Percentiles rank a stretch among this genome's conserved stretches.
These are phyloP conservation scores for Polyporus arcularius DNA, from an alignment of 768 basidiomycete genomes.

Conservation along the genomic window DNA sequence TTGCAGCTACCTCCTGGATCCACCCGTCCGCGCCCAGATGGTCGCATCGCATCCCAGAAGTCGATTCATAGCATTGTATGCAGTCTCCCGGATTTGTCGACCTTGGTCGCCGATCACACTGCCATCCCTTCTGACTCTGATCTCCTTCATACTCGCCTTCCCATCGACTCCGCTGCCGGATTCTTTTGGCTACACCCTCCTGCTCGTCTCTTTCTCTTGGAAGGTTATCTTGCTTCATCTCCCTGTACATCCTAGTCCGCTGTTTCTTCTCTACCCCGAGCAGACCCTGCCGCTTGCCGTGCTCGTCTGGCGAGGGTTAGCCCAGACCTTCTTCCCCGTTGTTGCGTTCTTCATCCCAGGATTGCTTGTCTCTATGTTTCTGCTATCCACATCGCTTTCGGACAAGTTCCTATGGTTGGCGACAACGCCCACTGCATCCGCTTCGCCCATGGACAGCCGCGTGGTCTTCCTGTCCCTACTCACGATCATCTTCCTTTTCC, in stretches of 20 bases:
- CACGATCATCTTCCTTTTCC: constrained; percentile 35
- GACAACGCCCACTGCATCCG: constrained; percentile 17
- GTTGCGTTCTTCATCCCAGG: constrained; percentile 51
- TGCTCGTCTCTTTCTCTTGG: constrained; percentile 43
- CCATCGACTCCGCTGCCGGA: constrained; percentile 45
- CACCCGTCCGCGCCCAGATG: background rate
- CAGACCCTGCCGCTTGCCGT: constrained; percentile 46
- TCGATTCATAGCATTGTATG: constrained; percentile 26
- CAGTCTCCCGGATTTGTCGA: constrained; percentile 38
- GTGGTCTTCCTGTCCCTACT: constrained; percentile 42
- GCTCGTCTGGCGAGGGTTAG: constrained; percentile 42
- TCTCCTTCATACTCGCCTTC: constrained; percentile 43
- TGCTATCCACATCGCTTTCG: constrained; percentile 50
- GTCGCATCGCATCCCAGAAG: background rate
- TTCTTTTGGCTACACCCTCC: constrained; percentile 40
- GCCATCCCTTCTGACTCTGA: constrained; percentile 40
- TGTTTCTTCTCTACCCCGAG: constrained; percentile 43
- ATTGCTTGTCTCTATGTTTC: constrained; percentile 41
- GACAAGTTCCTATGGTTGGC: constrained; percentile 34
- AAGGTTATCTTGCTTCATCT: constrained; percentile 50
- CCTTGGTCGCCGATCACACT: constrained; percentile 34
- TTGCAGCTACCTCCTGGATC: constrained; percentile 30
- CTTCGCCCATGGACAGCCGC: constrained; percentile 52
- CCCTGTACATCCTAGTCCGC: constrained; percentile 44
- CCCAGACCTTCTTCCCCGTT: constrained; percentile 40